phyloP scores from a whole-genome alignment of 306 rosid species.

The Ceratonia siliqua region DNA sequence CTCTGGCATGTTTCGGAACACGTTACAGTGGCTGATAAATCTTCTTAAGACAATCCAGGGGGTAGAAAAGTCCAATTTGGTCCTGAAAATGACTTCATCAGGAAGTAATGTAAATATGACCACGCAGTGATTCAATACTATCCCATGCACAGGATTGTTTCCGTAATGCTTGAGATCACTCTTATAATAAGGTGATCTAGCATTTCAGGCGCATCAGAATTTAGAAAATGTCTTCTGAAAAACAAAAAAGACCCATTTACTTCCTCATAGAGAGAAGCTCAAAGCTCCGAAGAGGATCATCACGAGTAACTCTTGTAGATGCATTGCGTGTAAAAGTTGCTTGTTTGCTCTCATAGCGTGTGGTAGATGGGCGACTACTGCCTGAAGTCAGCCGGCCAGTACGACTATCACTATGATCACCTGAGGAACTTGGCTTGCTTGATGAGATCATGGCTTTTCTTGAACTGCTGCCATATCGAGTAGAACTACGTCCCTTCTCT shows the following conservation, averaged over 20 bases:
- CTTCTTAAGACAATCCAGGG: conserved; percentile 24
- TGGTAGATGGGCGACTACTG: conserved; percentile 60
- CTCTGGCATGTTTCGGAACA: conserved; percentile 38
- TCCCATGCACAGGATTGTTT: conserved; percentile 47
- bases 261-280: conserved; percentile 95
- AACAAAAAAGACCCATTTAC: conserved; percentile 34
- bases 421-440: conserved; percentile 77
- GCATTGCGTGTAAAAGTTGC: conserved; percentile 52
- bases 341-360: conserved; percentile 61
- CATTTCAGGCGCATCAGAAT: conserved; percentile 17
- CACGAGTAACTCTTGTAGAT: conserved; percentile 64
- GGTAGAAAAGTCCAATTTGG: conserved; percentile 28
- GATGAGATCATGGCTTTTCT: conserved; percentile 67
- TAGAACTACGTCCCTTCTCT: conserved; percentile 71
- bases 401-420: conserved; percentile 71
- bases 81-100: conserved; percentile 34
- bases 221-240: conserved; percentile 27
- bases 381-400: conserved; percentile 58
- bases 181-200: conserved; percentile 33
- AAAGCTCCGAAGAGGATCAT: conserved; percentile 90
- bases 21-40: conserved; percentile 47
- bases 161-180: conserved; percentile 33
- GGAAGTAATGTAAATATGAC: conserved; percentile 34
- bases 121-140: conserved; percentile 35
- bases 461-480: conserved; percentile 88